These are phyloP conservation scores for Colletotrichum sp. DNA, from an alignment of 2,329 filamentous ascomycete genomes.

Conservation along the genomic window DNA sequence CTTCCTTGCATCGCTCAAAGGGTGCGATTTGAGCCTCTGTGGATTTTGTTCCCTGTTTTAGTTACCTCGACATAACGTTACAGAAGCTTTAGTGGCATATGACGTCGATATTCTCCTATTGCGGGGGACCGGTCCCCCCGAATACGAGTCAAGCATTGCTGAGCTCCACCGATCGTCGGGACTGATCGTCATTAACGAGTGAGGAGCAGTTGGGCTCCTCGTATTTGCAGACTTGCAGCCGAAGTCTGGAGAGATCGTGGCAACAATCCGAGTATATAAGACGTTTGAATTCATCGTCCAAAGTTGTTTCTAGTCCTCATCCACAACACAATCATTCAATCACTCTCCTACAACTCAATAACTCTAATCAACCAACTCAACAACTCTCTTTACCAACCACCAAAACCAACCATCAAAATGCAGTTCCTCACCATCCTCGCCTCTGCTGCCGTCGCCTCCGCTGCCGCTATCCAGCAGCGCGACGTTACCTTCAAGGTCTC, in stretches of 20 bases:
- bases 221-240: neutral
- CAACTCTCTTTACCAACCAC: neutral
- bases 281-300: neutral
- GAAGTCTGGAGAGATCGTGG: neutral
- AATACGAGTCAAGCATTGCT: constrained; percentile 1
- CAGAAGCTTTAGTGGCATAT: neutral
- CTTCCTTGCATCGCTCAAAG: neutral
- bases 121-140: neutral
- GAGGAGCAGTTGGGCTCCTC: neutral
- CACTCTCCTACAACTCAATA: neutral
- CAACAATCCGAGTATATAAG: neutral
- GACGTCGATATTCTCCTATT: constrained; percentile 1
- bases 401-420: constrained; percentile 26
- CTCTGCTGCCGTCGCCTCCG: constrained; percentile 26
- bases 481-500: constrained; percentile 29
- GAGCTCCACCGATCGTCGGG: neutral
- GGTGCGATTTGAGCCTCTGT: neutral
- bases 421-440: constrained; percentile 26
- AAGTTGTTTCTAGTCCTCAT: neutral
- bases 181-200: constrained; percentile 8
- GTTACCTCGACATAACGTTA: neutral
- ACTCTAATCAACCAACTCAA: neutral
- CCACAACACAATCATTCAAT: neutral
- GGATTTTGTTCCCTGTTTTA: constrained; percentile 3
- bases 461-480: constrained; percentile 25